Base-by-base conservation (phyloP, 1,284 basidiomycete species). In the Meira nashicola region DNA sequence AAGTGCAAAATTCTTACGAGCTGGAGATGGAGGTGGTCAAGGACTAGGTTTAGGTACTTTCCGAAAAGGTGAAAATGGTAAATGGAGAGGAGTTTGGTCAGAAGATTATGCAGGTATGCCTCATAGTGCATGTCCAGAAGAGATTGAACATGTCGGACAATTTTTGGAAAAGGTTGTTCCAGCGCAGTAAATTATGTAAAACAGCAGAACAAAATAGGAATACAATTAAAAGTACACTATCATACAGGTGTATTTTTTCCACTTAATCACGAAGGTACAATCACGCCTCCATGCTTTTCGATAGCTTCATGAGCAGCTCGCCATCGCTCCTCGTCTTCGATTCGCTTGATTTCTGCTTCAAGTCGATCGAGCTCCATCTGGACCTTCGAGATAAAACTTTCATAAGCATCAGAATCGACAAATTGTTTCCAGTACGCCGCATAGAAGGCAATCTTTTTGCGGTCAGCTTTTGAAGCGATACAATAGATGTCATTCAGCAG, bases 51-150 rank as follows among this genome's bases (percentile, higher is more conserved):
- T 74, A 38, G 58, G 47, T 21, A 41, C 49, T 51, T 44, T 63
- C 44, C 64, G 62, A 28, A 15, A 47, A 12, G 39, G 23, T 11
- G 33, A 25, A n/a, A 38, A 43, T 28, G 51, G 40, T 40, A 39
- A 33, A 11, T 17, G 43, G 53, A 38, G 37, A 41, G 59, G 59
- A 17, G 67, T 72, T 54, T 54, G 62, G 23, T 72, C 67, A 39
- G 60, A 71, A 59, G 64, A 65, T 19, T 78, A 78, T 53, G 54
- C 50, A 14, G 59, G 70, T 19, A 76, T 78, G 74, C 65, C 66
- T 7, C 76, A 78, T 59, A 70, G 68, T 48, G 76, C 76, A 9
- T 75, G 74, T 54, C 66, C 73, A 1, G 65, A 75, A 49, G 75
- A 77, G 69, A 73, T 73, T 38, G 64, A 65, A 25, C 63, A 73